phyloP scores from a whole-genome alignment of 23 red algal genomes.

The Gracilaria vermiculophylla region DNA sequence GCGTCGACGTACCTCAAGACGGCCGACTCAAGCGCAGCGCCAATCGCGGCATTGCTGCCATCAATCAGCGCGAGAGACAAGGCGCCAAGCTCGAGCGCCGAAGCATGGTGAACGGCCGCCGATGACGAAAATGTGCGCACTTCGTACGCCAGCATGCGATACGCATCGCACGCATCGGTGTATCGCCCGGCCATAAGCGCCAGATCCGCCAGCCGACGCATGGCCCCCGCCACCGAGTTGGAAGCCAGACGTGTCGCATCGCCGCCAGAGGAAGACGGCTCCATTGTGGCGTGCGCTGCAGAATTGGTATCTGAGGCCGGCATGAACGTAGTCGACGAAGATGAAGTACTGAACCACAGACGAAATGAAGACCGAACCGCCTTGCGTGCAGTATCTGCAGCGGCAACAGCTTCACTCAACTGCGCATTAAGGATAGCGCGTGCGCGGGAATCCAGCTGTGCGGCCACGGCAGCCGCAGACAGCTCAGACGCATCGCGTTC shows the following conservation, averaged over 20 bases:
- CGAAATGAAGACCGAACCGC: conserved; percentile 42
- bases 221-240: not conserved
- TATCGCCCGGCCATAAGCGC: conserved; percentile 48
- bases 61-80: conserved; percentile 33
- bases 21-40: conserved; percentile 14
- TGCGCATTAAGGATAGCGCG: not conserved
- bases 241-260: conserved; percentile 11
- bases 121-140: not conserved
- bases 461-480: not conserved
- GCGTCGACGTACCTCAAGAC: conserved; percentile 34
- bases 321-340: not conserved
- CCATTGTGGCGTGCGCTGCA: not conserved
- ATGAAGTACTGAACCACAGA: conserved; percentile 36
- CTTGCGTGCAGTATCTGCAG: conserved; percentile 21
- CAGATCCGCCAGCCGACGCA: conserved; percentile 41
- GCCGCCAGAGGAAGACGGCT: not conserved
- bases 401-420: not conserved
- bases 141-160: conserved; percentile 37
- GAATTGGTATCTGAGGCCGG: not conserved
- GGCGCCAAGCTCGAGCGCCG: conserved; percentile 29
- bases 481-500: not conserved
- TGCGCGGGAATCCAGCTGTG: not conserved
- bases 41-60: conserved; percentile 31
- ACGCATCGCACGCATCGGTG: conserved; percentile 42
- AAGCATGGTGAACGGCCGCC: conserved; percentile 47